Evolutionary conservation across 805 yeast species (phyloP), one percentile per base, ranked within the genome.

Genomic region (Hanseniaspora meyeri): DNA sequence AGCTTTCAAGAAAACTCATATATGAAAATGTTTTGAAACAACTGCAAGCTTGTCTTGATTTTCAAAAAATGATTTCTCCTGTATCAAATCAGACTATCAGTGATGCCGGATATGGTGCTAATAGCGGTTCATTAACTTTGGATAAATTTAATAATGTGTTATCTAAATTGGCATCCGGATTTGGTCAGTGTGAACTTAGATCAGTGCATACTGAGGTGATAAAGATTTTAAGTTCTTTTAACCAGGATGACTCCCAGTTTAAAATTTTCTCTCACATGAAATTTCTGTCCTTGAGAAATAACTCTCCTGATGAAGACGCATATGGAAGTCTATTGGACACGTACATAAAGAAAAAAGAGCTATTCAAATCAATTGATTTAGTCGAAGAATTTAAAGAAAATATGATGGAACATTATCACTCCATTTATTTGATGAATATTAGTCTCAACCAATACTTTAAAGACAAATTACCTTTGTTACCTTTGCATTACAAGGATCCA

Each of bases 251-350:
- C 29, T 81, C 83, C 59, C 95, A 95, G 0, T 77, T 78, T 57
- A 81, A 81, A 47, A 72, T 86, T 2, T 93, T 93, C 68, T 88
- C 84, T 61, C 80, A 87, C 59, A 81, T 93, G 89, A 91, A 88
- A 65, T 91, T 87, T 66, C 67, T 84, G 61, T 80, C 93, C 0
- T 64, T 73, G 4, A 39, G 29, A 14, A 71, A 73, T 31, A 80
- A 89, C 16, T 76, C 79, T 51, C 96, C 97, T 0, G 85, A 81
- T 49, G 63, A 78, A 0, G 68, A 70, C 17, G 79, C 89, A 1
- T 93, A 89, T 67, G 81, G 83, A 58, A 78, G 32, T 29, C 24
- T 54, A 20, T 29, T 54, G n/a, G 43, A 38, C 12, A 27, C 57
- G 8, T 45, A 39, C 7, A 16, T 46, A 6, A 45, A 53, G 5